A percentile compares a stretch with the other conserved stretches of the same genome.
Evolutionary conservation across 306 rosid species (phyloP).

Genomic region (Sindora glabra): DNA sequence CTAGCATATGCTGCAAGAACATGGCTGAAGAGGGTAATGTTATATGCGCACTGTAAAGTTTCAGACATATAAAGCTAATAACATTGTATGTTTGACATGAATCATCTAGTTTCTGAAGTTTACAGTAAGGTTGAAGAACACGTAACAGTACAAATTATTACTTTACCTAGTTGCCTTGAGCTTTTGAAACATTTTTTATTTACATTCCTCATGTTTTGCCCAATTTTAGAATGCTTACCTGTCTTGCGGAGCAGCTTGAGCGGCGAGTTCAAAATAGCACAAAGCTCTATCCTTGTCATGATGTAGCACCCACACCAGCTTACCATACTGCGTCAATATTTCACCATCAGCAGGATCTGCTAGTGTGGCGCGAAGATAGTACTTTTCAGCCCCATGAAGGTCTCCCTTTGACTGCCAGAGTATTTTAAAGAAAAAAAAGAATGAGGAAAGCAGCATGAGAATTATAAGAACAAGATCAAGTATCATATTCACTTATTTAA

Average conservation of each 20-base stretch:
- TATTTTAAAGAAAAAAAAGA: too few relatives aligned
- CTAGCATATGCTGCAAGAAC: conserved; percentile 76
- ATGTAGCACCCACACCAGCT: conserved; percentile 62
- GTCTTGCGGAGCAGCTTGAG: conserved; percentile 48
- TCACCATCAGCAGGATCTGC: conserved; percentile 77
- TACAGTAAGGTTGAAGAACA: not conserved
- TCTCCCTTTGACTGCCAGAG: conserved; percentile 30
- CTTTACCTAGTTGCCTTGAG: not conserved
- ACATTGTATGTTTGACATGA: conserved; percentile 1
- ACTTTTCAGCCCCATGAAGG: conserved; percentile 64
- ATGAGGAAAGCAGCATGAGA: too few relatives aligned
- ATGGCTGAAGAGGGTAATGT: conserved; percentile 40
- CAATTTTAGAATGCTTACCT: conserved; percentile 38
- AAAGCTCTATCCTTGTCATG: conserved; percentile 60
- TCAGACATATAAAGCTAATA: not conserved
- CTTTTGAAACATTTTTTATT: not conserved
- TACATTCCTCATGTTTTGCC: too few relatives aligned
- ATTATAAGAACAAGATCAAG: too few relatives aligned
- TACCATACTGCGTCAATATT: conserved; percentile 49
- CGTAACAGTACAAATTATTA: not conserved
- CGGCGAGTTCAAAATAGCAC: conserved; percentile 66
- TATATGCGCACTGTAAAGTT: conserved; percentile 9
- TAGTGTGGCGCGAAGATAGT: conserved; percentile 49
- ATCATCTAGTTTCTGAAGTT: conserved; percentile 1
- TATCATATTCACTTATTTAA: too few relatives aligned